phyloP scores from a whole-genome alignment of 768 basidiomycete species.

The Lyophyllum shimeji region DNA sequence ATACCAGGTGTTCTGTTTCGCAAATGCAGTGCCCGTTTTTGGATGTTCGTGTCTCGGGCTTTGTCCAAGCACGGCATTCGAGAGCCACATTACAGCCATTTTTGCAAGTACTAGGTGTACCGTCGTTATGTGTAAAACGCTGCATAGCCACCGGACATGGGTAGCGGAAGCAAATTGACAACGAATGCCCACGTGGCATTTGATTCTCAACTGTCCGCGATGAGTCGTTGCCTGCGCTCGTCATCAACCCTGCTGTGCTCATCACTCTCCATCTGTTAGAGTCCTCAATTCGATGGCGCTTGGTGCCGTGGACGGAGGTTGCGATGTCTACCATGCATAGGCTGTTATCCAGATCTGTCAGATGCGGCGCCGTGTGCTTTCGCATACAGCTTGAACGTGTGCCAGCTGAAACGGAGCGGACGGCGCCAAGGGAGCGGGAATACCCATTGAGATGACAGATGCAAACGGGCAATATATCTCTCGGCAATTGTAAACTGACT shows the following conservation, averaged over 20 bases:
- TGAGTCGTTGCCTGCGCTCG: not conserved
- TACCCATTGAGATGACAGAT: conserved; percentile 2
- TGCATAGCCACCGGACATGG: conserved; percentile 4
- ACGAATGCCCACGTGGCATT: conserved; percentile 7
- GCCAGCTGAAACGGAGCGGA: conserved; percentile 10
- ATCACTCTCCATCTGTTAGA: conserved; percentile 15
- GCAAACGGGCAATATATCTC: not conserved
- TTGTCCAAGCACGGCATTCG: not conserved
- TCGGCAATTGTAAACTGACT: not conserved
- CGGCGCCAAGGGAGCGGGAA: conserved; percentile 7
- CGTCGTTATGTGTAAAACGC: not conserved
- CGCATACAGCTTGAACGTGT: not conserved
- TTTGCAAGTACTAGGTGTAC: not conserved
- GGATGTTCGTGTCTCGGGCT: not conserved
- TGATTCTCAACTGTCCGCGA: not conserved
- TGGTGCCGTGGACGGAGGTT: conserved; percentile 11
- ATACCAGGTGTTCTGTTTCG: no score
- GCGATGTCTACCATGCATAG: conserved; percentile 2
- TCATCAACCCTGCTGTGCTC: conserved; percentile 9
- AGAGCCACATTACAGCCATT: not conserved
- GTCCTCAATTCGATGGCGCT: conserved; percentile 1
- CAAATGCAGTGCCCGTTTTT: no score
- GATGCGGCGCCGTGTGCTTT: conserved; percentile 2
- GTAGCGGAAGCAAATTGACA: not conserved
- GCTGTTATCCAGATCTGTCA: not conserved